Evolutionary conservation across 371 early-diverging fungal genomes (phyloP).

Genomic region (Nematocida parisii): DNA sequence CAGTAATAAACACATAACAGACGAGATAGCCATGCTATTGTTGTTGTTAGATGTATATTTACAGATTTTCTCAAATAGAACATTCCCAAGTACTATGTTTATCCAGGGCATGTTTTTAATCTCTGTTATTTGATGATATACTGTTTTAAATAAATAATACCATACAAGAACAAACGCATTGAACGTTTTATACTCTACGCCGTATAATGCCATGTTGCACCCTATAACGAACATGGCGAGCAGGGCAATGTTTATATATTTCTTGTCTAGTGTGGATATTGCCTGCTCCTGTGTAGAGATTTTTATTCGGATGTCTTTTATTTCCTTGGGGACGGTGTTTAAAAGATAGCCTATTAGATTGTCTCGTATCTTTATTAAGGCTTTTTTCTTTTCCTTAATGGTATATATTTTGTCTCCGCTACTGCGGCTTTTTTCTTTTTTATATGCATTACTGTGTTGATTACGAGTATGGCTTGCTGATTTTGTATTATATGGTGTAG

Average conservation of each 20-base stretch:
- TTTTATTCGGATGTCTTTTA: not conserved
- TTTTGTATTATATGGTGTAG: too few species aligned
- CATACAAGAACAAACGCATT: not conserved
- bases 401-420: not conserved
- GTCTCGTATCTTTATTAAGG: not conserved
- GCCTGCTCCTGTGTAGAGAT: not conserved
- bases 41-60: too few species aligned
- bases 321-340: not conserved
- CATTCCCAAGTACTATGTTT: too few species aligned
- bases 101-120: too few species aligned
- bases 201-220: slow-evolving; percentile 8
- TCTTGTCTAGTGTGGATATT: not conserved
- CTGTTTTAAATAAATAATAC: not conserved
- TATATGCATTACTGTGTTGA: too few species aligned
- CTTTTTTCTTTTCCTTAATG: not conserved
- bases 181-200: not conserved
- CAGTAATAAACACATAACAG: not conserved
- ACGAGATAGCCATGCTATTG: not conserved
- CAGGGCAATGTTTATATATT: not conserved
- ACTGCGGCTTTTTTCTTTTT: not conserved
- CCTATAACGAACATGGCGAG: not conserved
- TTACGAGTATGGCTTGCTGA: too few species aligned
- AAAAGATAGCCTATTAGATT: not conserved
- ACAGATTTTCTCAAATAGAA: too few species aligned
- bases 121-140: not conserved